Evolutionary conservation across 192 early-diverging fungal species (phyloP).

Genomic region (Coemansia asiatica): DNA sequence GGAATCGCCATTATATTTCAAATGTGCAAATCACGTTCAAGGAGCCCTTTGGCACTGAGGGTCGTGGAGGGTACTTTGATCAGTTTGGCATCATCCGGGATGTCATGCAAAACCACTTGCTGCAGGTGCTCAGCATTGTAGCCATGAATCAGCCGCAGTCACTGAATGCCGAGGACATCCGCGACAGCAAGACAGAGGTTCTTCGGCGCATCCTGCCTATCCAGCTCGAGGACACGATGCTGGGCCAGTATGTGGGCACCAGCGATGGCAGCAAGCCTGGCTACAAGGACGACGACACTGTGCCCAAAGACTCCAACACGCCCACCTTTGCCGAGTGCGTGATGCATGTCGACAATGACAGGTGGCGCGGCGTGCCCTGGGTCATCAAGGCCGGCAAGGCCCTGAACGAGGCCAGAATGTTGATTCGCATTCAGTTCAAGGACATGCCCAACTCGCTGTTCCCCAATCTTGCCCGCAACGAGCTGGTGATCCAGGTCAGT

Average conservation of each 20-base stretch:
- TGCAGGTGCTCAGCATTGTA: conserved; percentile 89
- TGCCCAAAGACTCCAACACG: conserved; percentile 79
- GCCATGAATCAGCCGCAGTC: conserved; percentile 93
- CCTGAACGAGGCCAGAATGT: conserved; percentile 83
- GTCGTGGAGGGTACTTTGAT: conserved; percentile 97
- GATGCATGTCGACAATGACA: conserved; percentile 86
- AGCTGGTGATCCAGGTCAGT: conserved; percentile 91
- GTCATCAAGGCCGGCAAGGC: conserved; percentile 83
- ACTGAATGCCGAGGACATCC: conserved; percentile 82
- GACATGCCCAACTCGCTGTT: conserved; percentile 82
- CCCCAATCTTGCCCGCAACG: conserved; percentile 76
- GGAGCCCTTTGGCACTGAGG: conserved; percentile 93
- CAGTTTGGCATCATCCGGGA: conserved; percentile 97
- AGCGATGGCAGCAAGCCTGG: conserved; percentile 78
- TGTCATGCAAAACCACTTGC: conserved; percentile 87
- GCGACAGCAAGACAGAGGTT: conserved; percentile 91
- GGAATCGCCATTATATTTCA: conserved; percentile 82
- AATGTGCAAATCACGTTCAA: conserved; percentile 97
- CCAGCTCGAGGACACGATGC: conserved; percentile 71
- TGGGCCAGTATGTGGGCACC: conserved; percentile 86
- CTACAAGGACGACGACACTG: conserved; percentile 86
- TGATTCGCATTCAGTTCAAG: conserved; percentile 94
- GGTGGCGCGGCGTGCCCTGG: conserved; percentile 74
- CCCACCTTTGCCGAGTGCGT: conserved; percentile 90
- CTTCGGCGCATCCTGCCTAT: conserved; percentile 75